A percentile compares a stretch with the other conserved stretches of the same genome.
These are phyloP conservation scores for Pneumocystis carinii DNA, from an alignment of 1,139 yeast genomes.

Conservation along the genomic window DNA sequence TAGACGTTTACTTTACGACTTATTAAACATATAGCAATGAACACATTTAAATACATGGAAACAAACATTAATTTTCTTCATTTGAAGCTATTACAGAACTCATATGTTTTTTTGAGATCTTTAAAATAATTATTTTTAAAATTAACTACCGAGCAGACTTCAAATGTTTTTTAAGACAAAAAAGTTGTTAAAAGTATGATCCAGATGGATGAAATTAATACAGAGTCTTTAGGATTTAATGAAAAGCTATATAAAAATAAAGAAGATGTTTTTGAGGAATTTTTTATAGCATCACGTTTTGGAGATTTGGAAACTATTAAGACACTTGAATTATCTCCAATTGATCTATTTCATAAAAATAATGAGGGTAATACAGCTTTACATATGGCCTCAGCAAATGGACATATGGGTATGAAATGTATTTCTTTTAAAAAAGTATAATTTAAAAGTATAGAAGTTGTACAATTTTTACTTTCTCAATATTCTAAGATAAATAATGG, in stretches of 20 bases:
- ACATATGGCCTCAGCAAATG: slow-evolving; percentile 93
- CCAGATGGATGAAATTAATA: neutral
- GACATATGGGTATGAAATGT: slow-evolving; percentile 32
- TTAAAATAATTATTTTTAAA: too few relatives aligned
- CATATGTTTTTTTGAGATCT: too few relatives aligned
- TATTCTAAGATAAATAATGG: slow-evolving; percentile 22
- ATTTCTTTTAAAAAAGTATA: neutral
- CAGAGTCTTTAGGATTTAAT: slow-evolving; percentile 10
- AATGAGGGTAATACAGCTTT: slow-evolving; percentile 61
- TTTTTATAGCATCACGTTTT: neutral
- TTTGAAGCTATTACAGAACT: too few relatives aligned
- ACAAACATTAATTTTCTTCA: too few relatives aligned
- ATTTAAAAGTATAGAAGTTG: slow-evolving; percentile 32
- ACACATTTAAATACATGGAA: too few relatives aligned
- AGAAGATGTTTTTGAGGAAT: neutral
- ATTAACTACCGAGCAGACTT: too few relatives aligned
- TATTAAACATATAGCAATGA: too few relatives aligned
- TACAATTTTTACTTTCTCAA: slow-evolving; percentile 43
- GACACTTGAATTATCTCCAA: slow-evolving; percentile 21
- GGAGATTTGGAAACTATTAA: slow-evolving; percentile 9
- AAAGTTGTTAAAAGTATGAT: neutral
- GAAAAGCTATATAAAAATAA: neutral
- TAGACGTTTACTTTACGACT: too few relatives aligned
- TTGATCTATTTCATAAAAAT: slow-evolving; percentile 35
- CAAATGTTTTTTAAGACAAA: neutral